A percentile compares a stretch with the other conserved stretches of the same genome.
Evolutionary conservation across 495 filamentous ascomycete species (phyloP).

Genomic region (Neurospora tetraspora): DNA sequence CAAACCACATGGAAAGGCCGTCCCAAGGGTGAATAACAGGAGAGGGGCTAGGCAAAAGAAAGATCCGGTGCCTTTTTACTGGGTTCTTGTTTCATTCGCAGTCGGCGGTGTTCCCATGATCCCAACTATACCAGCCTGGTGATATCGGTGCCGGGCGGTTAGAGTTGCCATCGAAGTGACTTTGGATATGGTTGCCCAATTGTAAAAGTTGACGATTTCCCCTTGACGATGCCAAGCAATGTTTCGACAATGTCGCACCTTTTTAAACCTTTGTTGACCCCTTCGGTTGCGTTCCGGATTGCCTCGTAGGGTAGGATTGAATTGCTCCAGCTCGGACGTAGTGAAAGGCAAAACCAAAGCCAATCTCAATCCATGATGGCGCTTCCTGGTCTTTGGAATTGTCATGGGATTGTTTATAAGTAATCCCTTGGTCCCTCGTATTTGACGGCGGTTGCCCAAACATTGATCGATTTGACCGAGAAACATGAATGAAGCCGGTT

Average conservation of each 20-base stretch:
- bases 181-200: neutral
- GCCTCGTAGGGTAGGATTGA: neutral
- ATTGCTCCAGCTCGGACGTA: neutral
- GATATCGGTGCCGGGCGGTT: neutral
- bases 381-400: neutral
- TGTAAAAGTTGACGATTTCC: neutral
- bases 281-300: neutral
- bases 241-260: neutral
- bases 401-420: neutral
- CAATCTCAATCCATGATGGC: neutral
- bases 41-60: neutral
- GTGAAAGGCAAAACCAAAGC: neutral
- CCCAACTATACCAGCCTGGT: neutral
- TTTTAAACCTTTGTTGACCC: neutral
- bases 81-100: neutral
- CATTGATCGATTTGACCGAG: neutral
- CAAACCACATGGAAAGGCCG: neutral
- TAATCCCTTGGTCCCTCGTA: neutral
- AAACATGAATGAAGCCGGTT: neutral
- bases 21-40: neutral
- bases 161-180: neutral
- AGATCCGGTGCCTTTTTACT: neutral
- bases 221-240: neutral
- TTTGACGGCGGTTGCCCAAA: neutral
- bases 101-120: neutral